Evolutionary conservation across 805 yeast genomes (phyloP), one percentile per base, ranked within the genome.

Genomic region (Metschnikowia picachoensis): DNA sequence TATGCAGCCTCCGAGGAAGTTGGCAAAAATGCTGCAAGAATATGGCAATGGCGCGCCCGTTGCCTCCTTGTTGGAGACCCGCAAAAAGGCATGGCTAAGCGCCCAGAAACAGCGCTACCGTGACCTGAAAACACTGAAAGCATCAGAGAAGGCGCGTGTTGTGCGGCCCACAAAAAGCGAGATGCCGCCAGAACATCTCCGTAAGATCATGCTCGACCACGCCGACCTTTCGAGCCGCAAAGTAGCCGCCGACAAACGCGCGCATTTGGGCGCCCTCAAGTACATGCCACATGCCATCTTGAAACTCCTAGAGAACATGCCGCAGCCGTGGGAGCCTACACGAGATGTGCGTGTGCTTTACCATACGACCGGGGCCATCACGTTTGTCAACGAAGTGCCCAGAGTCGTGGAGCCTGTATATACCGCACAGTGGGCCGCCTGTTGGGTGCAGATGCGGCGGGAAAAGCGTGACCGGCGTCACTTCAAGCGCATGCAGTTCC

Each of bases 271-370:
- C 1, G 91, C 98, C 1, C 72, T 94, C 47, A 92, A 90, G 66
- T 95, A 85, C 67, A 78, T 95, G 83, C 99, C 99, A 0, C 98
- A 92, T 67, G 97, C 99, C 0, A 78, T 90, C 3, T 65, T 90
- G 54, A 94, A 94, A 64, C 74, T 94, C 34, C 60, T 94, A 34
- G 99, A 94, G 59, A 90, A 89, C 60, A 92, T 94, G 92, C 99
- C 99, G 0, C 96, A 90, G 61, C 99, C 99, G 1, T 94, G 99
- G 99, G 98, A 94, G 62, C 78, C 80, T 43, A 70, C 77, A 1
- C 87, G 87, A 50, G 95, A 87, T 37, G 98, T 94, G 17, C 81
- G 78, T 47, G 98, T 92, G 7, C 65, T 92, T 35, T 94, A 94
- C 62, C 99, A 94, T 60, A 77, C 78, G 16, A 81, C 94, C 0